Evolutionary conservation across 306 rosid species (phyloP).

Genomic region (Urtica urens): DNA sequence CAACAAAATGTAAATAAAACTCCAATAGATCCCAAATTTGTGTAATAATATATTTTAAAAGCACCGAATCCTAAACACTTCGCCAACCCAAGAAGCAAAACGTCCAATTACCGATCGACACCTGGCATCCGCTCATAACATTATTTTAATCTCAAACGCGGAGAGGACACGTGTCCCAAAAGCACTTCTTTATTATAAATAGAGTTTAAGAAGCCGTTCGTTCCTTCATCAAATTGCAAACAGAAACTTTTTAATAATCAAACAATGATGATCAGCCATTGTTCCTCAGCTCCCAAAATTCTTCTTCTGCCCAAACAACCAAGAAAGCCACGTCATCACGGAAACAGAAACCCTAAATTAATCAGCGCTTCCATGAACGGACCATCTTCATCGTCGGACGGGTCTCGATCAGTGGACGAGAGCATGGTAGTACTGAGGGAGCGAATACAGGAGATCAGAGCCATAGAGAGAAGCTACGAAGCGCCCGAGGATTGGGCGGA

Average conservation of each 20-base stretch:
- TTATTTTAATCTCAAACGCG: neutral
- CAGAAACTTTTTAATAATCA: neutral
- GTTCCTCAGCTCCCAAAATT: neutral
- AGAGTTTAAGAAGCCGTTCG: no score
- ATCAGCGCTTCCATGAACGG: no score
- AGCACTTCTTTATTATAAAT: neutral
- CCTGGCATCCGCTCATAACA: neutral
- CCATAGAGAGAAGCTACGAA: conserved; percentile 13
- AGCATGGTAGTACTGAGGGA: conserved; percentile 27
- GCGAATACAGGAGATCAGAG: conserved; percentile 24
- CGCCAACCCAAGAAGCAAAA: no score
- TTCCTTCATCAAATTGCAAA: neutral
- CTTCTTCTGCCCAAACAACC: neutral
- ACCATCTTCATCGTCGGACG: neutral
- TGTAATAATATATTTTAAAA: no score
- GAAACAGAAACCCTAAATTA: neutral
- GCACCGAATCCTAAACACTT: no score
- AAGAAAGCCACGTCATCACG: neutral
- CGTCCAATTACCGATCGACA: neutral
- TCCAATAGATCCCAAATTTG: no score
- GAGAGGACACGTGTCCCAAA: conserved; percentile 9
- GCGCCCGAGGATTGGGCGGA: conserved; percentile 25
- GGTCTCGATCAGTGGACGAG: conserved; percentile 18
- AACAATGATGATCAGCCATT: conserved; percentile 4
- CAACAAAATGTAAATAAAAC: no score